Base-by-base conservation (phyloP, 495 filamentous ascomycete species). In the Hypoxylon fuscum region DNA sequence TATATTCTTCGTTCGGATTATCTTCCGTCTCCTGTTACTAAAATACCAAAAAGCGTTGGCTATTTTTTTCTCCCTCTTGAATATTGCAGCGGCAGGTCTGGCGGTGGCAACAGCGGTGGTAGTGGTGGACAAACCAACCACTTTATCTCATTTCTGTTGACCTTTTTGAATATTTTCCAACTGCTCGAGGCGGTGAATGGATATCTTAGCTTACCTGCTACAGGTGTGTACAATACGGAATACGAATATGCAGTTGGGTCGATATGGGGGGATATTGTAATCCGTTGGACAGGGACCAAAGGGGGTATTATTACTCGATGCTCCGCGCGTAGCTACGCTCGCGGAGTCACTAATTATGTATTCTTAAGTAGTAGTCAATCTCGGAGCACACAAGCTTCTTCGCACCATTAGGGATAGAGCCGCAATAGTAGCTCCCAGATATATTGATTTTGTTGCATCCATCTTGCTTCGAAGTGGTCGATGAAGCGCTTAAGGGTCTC, bases 271-370 rank as follows among this genome's bases (percentile, higher is more conserved):
- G 18, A 15, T 27, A 21, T 42, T 48, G 58, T 37, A 54, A 61
- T 42, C 43, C 35, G 58, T 54, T 54, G 54, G 41, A 41, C 17
- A 37, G 23, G 46, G 37, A 44, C 25, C 22, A 25, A 44, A 41
- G 15, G 37, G 38, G 37, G 35, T 43, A 32, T n/a, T 25, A 25
- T 52, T 21, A 34, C 42, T 32, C 20, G 37, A 51, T 29, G 40
- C 44, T 51, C 50, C 50, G 51, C 62, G 50, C 44, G 50, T 49
- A 50, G 43, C 31, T 61, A 55, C 32, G 62, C 57, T 53, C 47
- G 56, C 51, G 52, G 47, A 37, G 56, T 61, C 42, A 46, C 46
- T 66, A 67, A 67, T 67, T 51, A 58, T 67, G 64, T 67, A 66
- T 52, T 60, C 56, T 66, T 60, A 66, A 20, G 40, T 50, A 55